These are phyloP conservation scores for Monosporascus sp. DNA, from an alignment of 2,329 filamentous ascomycete genomes.

Conservation along the genomic window DNA sequence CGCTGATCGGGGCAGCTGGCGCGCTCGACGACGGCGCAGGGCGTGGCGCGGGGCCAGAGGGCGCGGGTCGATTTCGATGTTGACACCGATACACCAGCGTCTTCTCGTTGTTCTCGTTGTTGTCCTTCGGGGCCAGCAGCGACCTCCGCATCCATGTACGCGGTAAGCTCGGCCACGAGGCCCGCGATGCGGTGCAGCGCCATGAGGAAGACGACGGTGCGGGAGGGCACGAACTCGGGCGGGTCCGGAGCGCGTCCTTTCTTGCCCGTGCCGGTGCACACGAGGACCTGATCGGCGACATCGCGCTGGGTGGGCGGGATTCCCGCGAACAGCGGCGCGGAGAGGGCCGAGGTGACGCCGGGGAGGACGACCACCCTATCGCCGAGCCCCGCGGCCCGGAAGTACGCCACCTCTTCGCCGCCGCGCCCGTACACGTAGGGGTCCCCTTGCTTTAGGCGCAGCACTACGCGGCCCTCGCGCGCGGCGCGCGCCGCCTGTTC, in stretches of 20 bases:
- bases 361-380: slow-evolving; percentile 68
- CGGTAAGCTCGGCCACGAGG: slow-evolving; percentile 66
- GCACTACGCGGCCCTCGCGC: slow-evolving; percentile 65
- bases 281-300: slow-evolving; percentile 84
- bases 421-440: slow-evolving; percentile 95
- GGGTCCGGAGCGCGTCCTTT: slow-evolving; percentile 80
- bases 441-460: slow-evolving; percentile 92
- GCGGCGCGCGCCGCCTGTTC: slow-evolving; percentile 67
- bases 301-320: slow-evolving; percentile 86
- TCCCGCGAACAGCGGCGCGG: slow-evolving; percentile 79
- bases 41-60: slow-evolving; percentile 70
- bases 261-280: slow-evolving; percentile 94
- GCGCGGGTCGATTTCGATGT: slow-evolving; percentile 5
- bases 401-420: slow-evolving; percentile 86
- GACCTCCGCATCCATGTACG: slow-evolving; percentile 27
- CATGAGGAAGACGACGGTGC: slow-evolving; percentile 94
- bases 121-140: slow-evolving; percentile 15
- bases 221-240: slow-evolving; percentile 67
- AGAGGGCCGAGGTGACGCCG: slow-evolving; percentile 83
- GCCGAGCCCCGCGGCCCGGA: slow-evolving; percentile 64
- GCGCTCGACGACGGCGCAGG: slow-evolving; percentile 88
- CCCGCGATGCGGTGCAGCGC: slow-evolving; percentile 77
- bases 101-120: not conserved
- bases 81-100: too few relatives aligned
- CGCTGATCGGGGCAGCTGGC: slow-evolving; percentile 93